Evolutionary conservation across 352 stramenopile species (phyloP).

Genomic region (Saprolegnia diclina): DNA sequence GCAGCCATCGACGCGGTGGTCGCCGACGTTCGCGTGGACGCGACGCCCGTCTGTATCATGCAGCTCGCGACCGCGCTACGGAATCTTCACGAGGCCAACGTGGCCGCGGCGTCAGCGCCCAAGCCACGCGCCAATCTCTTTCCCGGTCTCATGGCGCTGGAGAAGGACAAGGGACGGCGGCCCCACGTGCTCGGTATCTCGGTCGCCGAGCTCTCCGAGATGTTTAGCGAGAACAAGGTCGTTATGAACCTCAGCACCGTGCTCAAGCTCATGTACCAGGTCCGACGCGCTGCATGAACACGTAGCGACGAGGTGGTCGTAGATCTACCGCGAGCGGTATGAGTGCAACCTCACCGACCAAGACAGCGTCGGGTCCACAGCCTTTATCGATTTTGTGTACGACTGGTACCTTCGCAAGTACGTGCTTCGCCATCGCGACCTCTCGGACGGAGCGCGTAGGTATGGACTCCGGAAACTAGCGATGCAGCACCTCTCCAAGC

Average conservation of each 20-base stretch:
- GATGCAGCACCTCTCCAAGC: slow-evolving; percentile 66
- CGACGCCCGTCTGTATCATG: slow-evolving; percentile 11
- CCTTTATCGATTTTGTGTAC: slow-evolving; percentile 80
- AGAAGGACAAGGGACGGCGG: slow-evolving; percentile 13
- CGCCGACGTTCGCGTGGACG: neutral
- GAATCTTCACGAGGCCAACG: neutral
- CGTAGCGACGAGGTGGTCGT: too few relatives aligned
- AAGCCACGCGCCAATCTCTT: neutral
- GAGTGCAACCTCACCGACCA: slow-evolving; percentile 61
- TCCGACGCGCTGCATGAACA: too few relatives aligned
- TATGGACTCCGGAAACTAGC: slow-evolving; percentile 67
- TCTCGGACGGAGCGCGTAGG: slow-evolving; percentile 12
- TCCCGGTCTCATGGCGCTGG: neutral
- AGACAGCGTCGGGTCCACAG: slow-evolving; percentile 64
- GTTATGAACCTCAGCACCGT: slow-evolving; percentile 20
- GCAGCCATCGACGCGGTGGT: slow-evolving; percentile 1
- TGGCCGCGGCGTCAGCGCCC: neutral
- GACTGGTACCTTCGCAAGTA: slow-evolving; percentile 81
- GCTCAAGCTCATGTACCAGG: slow-evolving; percentile 24
- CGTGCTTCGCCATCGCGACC: slow-evolving; percentile 2
- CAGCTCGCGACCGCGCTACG: neutral
- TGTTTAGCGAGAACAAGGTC: slow-evolving; percentile 26
- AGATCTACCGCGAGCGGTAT: slow-evolving; percentile 74
- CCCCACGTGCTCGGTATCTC: slow-evolving; percentile 20
- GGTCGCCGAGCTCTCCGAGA: slow-evolving; percentile 18